A percentile compares a stretch with the other conserved stretches of the same genome.
Conservation (phyloP, 2,329 filamentous ascomycete species). For the Periconia macrospinosa region DNA sequence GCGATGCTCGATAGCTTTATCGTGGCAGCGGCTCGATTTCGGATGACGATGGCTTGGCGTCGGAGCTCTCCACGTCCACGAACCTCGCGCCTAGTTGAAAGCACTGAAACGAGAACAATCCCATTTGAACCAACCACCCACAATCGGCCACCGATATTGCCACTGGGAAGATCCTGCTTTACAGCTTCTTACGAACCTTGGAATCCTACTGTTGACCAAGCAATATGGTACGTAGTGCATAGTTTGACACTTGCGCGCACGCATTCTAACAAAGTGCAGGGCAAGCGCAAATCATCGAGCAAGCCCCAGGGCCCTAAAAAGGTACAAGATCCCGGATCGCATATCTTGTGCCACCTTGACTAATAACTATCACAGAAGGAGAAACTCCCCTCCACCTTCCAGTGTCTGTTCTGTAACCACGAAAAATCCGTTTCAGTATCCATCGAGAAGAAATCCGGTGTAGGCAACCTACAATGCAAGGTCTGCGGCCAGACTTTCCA, state of each 20-base stretch:
- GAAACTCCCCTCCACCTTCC: conserved; percentile 79
- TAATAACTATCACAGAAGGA: conserved; percentile 52
- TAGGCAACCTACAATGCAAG: conserved; percentile 86
- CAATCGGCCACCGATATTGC: background rate
- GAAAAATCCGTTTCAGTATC: conserved; percentile 90
- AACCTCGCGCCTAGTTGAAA: background rate
- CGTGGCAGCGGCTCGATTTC: conserved; percentile 19
- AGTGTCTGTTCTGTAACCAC: conserved; percentile 98
- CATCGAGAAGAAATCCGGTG: conserved; percentile 87
- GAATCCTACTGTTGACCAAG: background rate
- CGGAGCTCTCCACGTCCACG: conserved; percentile 18
- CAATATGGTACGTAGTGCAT: conserved; percentile 24
- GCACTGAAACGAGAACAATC: too few relatives aligned
- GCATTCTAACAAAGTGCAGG: conserved; percentile 51
- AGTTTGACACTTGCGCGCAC: conserved; percentile 12
- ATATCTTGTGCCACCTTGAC: conserved; percentile 1
- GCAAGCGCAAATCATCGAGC: conserved; percentile 86
- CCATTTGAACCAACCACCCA: background rate
- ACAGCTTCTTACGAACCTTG: background rate
- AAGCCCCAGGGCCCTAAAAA: conserved; percentile 83
- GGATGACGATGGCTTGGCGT: conserved; percentile 23
- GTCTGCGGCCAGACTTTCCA: conserved; percentile 94
- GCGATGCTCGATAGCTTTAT: conserved; percentile 30
- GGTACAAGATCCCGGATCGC: conserved; percentile 52
- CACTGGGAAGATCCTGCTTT: background rate